Conservation (phyloP, 768 basidiomycete species). For the Thelephora ganbajun region DNA sequence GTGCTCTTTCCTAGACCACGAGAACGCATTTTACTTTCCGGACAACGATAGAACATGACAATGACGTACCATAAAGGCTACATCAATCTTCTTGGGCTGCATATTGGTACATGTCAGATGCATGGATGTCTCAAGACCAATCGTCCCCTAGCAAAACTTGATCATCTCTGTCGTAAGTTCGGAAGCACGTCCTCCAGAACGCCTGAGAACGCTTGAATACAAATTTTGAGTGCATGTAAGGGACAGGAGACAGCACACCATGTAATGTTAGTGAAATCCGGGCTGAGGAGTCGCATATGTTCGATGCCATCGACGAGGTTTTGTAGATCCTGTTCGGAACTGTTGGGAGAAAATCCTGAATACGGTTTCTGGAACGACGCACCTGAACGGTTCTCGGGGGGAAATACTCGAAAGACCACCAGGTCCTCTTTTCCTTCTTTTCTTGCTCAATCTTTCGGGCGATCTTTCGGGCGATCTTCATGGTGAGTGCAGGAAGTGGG, state of each 20-base stretch:
- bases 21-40: not conserved
- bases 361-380: slow-evolving; percentile 8
- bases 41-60: slow-evolving; percentile 1
- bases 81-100: slow-evolving; percentile 91
- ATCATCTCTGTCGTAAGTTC: slow-evolving; percentile 90
- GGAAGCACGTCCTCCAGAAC: slow-evolving; percentile 91
- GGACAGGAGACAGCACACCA: slow-evolving; percentile 34
- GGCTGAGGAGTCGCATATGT: slow-evolving; percentile 89
- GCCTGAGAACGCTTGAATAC: slow-evolving; percentile 38
- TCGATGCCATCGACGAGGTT: slow-evolving; percentile 97
- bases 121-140: slow-evolving; percentile 97
- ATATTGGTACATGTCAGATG: slow-evolving; percentile 98
- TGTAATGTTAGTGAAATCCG: slow-evolving; percentile 97
- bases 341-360: slow-evolving; percentile 2
- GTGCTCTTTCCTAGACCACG: slow-evolving; percentile 52
- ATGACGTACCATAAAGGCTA: slow-evolving; percentile 63
- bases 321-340: slow-evolving; percentile 57
- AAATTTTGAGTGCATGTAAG: not conserved
- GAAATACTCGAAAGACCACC: slow-evolving; percentile 99
- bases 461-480: slow-evolving; percentile 82
- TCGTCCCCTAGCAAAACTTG: slow-evolving; percentile 82
- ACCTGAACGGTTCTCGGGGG: slow-evolving; percentile 93
- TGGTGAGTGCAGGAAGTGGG: not conserved
- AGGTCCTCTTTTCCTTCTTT: slow-evolving; percentile 70
- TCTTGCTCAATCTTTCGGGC: slow-evolving; percentile 86